Base-by-base conservation (phyloP, 139 green algal species). In the Volvox africanus region DNA sequence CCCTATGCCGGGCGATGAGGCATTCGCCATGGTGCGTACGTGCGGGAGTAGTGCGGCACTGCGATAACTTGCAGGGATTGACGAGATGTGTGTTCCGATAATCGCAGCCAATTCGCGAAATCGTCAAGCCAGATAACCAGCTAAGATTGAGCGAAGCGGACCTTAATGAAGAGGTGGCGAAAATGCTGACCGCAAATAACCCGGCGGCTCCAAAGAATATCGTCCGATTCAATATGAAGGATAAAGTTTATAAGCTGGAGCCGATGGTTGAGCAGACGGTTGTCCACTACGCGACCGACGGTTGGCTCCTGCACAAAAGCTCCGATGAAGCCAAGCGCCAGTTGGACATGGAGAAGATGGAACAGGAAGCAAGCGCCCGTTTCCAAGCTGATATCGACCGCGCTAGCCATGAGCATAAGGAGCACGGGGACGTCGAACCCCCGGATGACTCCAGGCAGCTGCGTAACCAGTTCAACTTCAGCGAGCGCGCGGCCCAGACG, bases 401-500 rank as follows among this genome's bases (percentile, higher is more conserved):
- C 12, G 93, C 92, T 12, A 85, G 89, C n/a, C 91, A 92, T 36
- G 88, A 91, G 61, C 92, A 94, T 55, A 92, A 93, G 33, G 79
- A 89, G 28, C 77, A 91, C 14, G 89, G 75, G 12, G 93, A 96
- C 16, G 87, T 86, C 67, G 92, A 95, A 28, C 88, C 87, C 18
- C 92, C 90, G 2, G 96, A 97, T 68, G 97, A 98, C 88, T 94
- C 92, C 55, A 92, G 93, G 82, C 94, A 97, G 93, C 95, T 99
- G 86, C 94, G 96, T 22, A 99, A 99, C 93, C 95, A 98, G 88
- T 99, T 99, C 94, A 99, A 99, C 93, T 99, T 97, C 93, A 96
- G 89, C 35, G 97, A 99, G 62, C 93, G 98, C 5, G 97, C 94
- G 0, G 95, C 95, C 20, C 96, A 98, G 91, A 98, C 97, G 0